phyloP scores from a whole-genome alignment of 2,329 filamentous ascomycete genomes.

The Monilinia vaccinii-corymbosi region DNA sequence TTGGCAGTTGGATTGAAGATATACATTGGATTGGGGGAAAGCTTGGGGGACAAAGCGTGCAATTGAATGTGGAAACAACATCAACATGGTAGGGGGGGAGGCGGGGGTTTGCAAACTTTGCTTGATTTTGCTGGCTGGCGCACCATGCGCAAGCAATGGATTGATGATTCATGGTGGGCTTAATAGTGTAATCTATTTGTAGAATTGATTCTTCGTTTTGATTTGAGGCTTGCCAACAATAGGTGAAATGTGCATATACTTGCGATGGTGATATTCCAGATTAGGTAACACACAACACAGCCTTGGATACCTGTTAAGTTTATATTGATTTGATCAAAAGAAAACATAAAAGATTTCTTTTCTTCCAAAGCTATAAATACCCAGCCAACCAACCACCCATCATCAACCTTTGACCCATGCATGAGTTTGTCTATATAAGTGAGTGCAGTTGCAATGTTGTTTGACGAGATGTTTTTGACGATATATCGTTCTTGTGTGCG shows the following conservation, averaged over 20 bases:
- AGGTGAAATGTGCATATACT: constrained; percentile 5
- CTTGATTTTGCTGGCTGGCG: constrained; percentile 20
- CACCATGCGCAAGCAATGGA: constrained; percentile 13
- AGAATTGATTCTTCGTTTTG: constrained; percentile 3
- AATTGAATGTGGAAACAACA: constrained; percentile 12
- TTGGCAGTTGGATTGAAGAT: constrained; percentile 14
- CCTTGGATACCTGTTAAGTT: no score
- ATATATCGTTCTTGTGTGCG: no score
- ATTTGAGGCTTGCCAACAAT: background rate
- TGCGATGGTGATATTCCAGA: no score
- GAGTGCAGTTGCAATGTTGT: no score
- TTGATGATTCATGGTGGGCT: constrained; percentile 23
- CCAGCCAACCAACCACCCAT: no score
- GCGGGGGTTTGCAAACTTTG: constrained; percentile 11
- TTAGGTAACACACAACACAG: no score
- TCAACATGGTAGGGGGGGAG: constrained; percentile 5
- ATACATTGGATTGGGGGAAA: constrained; percentile 17
- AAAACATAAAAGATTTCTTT: no score
- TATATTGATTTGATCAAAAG: no score
- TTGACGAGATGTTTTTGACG: no score
- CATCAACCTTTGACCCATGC: no score
- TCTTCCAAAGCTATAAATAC: no score
- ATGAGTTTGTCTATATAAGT: no score
- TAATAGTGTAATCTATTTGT: constrained; percentile 28
- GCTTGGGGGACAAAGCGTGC: constrained; percentile 6